Evolutionary conservation across 2,329 filamentous ascomycete species (phyloP), one percentile per base, ranked within the genome.

Genomic region (Neofusicoccum umdonicola): DNA sequence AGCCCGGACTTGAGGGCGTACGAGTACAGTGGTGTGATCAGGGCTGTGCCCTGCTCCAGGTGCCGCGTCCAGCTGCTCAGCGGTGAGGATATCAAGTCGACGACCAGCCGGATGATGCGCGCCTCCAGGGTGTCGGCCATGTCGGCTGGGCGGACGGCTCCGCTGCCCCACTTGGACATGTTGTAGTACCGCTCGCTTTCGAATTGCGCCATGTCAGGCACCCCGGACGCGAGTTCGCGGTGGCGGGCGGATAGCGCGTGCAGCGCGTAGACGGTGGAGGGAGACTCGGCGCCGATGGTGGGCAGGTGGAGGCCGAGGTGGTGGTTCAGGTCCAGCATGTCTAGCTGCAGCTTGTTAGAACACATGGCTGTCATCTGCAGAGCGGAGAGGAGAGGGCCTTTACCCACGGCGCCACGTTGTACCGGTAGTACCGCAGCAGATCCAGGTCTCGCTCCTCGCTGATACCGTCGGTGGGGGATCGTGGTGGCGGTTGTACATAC

Each of bases 311-410:
- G 79, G 17, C 82, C 81, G 68, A 87, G 87, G 50, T 81, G 80
- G 12, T 81, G 80, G 13, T 81, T 74, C 34, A 78, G 76, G 65
- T 87, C 84, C 60, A 86, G 85, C 72, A 85, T 87, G 68, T 87
- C 85, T 3, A 87, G 79, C 82, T 82, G 51, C 57, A 13, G 17
- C n/a, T 3, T 19, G 22, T 58, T 4, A 66, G 45, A 34, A 6
- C n/a, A 42, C n/a, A 17, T 6, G 60, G 63, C 12, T 63, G 65
- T 62, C 22, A 22, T 22, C 1, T 13, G 15, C 3, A 19, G 12
- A 13, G 56, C n/a, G 13, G 8, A 42, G 34, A 0, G 27, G 12
- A 56, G 3, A 22, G 4, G 22, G 22, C 22, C 68, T 73, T 65
- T 66, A 82, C 80, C 83, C 83, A 85, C 22, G 81, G 81, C 3